A percentile compares a stretch with the other conserved stretches of the same genome.
Evolutionary conservation across 1,284 basidiomycete species (phyloP).

Genomic region (Sutorius eximius): DNA sequence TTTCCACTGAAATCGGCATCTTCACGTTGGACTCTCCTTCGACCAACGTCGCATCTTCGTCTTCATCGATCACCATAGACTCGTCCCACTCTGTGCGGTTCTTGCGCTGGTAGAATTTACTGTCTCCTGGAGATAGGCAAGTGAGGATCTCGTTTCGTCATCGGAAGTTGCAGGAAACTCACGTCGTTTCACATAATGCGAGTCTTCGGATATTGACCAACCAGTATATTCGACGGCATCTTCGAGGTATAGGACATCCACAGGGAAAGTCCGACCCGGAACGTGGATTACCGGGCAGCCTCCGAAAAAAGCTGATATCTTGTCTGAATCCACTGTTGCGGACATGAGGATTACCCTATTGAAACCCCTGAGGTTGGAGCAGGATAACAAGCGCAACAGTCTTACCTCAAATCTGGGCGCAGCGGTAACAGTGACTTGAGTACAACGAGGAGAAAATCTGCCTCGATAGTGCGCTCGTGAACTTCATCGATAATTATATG

Average conservation of each 20-base stretch:
- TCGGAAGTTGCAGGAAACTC: constrained; percentile 26
- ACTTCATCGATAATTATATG: constrained; percentile 77
- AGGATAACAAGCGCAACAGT: constrained; percentile 13
- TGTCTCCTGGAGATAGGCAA: constrained; percentile 43
- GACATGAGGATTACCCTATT: constrained; percentile 95
- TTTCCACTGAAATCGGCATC: constrained; percentile 60
- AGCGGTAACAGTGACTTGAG: constrained; percentile 85
- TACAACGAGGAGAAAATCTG: constrained; percentile 95
- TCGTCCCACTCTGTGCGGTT: constrained; percentile 74
- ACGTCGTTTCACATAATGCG: constrained; percentile 82
- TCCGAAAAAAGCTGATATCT: constrained; percentile 92
- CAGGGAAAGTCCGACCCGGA: constrained; percentile 97
- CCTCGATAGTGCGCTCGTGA: constrained; percentile 96
- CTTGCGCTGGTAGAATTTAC: constrained; percentile 67
- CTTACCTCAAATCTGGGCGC: constrained; percentile 80
- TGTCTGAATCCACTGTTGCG: constrained; percentile 93
- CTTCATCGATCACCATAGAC: constrained; percentile 71
- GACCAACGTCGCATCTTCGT: constrained; percentile 49
- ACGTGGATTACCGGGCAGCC: constrained; percentile 87
- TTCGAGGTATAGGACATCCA: constrained; percentile 86
- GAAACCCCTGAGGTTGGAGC: not conserved
- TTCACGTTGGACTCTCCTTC: constrained; percentile 35
- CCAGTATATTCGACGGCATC: constrained; percentile 87
- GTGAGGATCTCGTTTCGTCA: not conserved
- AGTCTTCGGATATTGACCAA: constrained; percentile 86